Base-by-base conservation (phyloP, 2,329 filamentous ascomycete genomes). In the Phialemonium atrogriseum region DNA sequence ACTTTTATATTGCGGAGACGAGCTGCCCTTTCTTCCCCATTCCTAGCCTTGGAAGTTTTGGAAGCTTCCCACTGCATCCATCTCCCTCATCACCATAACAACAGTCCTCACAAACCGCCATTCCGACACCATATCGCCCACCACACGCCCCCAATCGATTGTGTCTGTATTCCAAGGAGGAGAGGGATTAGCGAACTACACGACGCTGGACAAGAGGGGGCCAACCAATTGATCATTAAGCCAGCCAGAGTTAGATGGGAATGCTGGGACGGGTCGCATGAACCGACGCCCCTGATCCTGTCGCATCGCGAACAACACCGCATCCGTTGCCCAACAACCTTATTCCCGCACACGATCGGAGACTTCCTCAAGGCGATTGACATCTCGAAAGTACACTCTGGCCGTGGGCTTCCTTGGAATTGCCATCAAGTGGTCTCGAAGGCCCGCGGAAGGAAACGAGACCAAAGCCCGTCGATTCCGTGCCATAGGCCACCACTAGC, bases 1-100 rank as follows among this genome's bases (percentile, higher is more conserved):
- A 46, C 36, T 46, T 48, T 46, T 49, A 46, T 45, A 47, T 48
- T 49, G 38, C 40, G 38, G 42, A 44, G 44, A 37, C 38, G 13
- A 24, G 23, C 19, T 33, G 26, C 30, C 35, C 23, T 30, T 26
- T 34, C 22, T 36, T 36, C 32, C 27, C 27, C 27, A 28, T 28
- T 32, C 30, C 32, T 14, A 24, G 13, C 19, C 31, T 24, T 27
- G n/a, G 20, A 22, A 22, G 8, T 22, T n/a, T n/a, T n/a, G n/a
- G n/a, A n/a, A n/a, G n/a, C n/a, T n/a, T n/a, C n/a, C n/a, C n/a
- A n/a, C n/a, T n/a, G n/a, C n/a, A n/a, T n/a, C n/a, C n/a, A n/a
- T n/a, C n/a, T n/a, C n/a, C n/a, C 16, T 18, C 27, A 30, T 30
- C 18, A 22, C 27, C 27, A 22, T 20, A 30, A 23, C 27, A 23